Conservation (phyloP, 2,329 filamentous ascomycete genomes). For the Dissoconium aciculare region DNA sequence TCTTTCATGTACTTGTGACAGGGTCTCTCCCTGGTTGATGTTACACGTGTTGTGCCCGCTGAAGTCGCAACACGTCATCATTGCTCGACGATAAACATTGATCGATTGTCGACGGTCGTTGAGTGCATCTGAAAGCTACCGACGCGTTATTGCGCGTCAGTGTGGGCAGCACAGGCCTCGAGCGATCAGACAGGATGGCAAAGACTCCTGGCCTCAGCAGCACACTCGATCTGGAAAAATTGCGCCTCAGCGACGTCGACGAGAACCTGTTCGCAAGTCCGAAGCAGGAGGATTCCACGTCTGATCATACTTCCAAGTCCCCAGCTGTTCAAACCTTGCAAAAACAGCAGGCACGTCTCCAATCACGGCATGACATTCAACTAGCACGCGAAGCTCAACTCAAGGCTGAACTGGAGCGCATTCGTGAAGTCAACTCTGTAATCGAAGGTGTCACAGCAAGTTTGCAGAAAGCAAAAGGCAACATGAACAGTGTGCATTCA, state of each 20-base stretch:
- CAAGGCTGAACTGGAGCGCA: slow-evolving; percentile 63
- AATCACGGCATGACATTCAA: slow-evolving; percentile 29
- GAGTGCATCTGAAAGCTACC: too few species aligned
- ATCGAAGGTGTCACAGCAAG: slow-evolving; percentile 66
- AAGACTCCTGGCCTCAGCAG: slow-evolving; percentile 13
- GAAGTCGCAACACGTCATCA: too few species aligned
- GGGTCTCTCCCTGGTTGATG: too few species aligned
- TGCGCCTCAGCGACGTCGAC: slow-evolving; percentile 40
- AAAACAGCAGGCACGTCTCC: slow-evolving; percentile 21
- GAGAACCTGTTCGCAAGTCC: slow-evolving; percentile 46
- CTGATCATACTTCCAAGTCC: slow-evolving; percentile 18
- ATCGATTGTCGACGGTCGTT: too few species aligned
- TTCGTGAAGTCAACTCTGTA: slow-evolving; percentile 73
- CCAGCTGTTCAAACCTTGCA: slow-evolving; percentile 26
- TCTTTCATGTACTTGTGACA: too few species aligned
- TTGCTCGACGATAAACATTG: too few species aligned
- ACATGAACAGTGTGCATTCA: slow-evolving; percentile 71
- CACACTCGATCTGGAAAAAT: slow-evolving; percentile 17
- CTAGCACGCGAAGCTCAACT: slow-evolving; percentile 60
- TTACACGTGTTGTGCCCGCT: too few species aligned
- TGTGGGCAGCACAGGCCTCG: too few species aligned
- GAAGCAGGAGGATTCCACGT: slow-evolving; percentile 24
- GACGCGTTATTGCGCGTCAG: too few species aligned
- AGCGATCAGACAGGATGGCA: slow-evolving; percentile 14
- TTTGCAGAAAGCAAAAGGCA: slow-evolving; percentile 55